Percentiles rank a stretch among this genome's conserved stretches.
Evolutionary conservation across 2,329 filamentous ascomycete species (phyloP).

Genomic region (Monilinia fructicola): DNA sequence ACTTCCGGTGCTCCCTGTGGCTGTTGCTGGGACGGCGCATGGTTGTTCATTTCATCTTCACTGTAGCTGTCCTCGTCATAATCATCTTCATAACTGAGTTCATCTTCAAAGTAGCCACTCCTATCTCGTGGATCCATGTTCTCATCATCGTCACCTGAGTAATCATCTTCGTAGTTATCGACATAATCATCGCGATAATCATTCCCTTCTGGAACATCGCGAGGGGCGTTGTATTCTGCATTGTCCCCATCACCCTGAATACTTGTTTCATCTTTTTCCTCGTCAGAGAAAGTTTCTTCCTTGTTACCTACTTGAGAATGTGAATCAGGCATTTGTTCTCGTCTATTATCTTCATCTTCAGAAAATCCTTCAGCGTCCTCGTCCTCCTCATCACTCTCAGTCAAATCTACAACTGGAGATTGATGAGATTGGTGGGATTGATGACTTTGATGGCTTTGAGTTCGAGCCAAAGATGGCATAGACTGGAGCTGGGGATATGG

Average conservation of each 20-base stretch:
- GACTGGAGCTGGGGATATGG: slow-evolving; percentile 19
- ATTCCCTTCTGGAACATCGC: background rate
- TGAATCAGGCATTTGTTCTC: slow-evolving; percentile 29
- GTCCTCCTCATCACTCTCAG: slow-evolving; percentile 32
- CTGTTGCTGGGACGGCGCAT: slow-evolving; percentile 25
- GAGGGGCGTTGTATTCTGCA: background rate
- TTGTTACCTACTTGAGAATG: background rate
- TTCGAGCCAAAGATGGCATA: slow-evolving; percentile 32
- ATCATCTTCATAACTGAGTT: slow-evolving; percentile 20
- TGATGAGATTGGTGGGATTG: background rate
- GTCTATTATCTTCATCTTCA: slow-evolving; percentile 30
- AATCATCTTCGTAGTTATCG: slow-evolving; percentile 26
- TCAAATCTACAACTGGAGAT: slow-evolving; percentile 35
- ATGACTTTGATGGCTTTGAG: slow-evolving; percentile 32
- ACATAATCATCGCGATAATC: slow-evolving; percentile 23
- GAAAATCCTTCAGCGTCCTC: slow-evolving; percentile 21
- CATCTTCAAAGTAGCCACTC: slow-evolving; percentile 2
- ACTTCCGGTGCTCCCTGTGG: slow-evolving; percentile 35
- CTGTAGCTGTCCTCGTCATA: slow-evolving; percentile 32
- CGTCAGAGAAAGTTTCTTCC: background rate
- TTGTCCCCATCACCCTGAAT: background rate
- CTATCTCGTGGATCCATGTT: background rate
- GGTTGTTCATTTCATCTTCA: slow-evolving; percentile 33
- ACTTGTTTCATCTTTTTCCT: background rate
- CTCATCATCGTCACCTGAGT: slow-evolving; percentile 40